Conservation (phyloP, 176 grass and related monocot species). For the Zizania latifolia region DNA sequence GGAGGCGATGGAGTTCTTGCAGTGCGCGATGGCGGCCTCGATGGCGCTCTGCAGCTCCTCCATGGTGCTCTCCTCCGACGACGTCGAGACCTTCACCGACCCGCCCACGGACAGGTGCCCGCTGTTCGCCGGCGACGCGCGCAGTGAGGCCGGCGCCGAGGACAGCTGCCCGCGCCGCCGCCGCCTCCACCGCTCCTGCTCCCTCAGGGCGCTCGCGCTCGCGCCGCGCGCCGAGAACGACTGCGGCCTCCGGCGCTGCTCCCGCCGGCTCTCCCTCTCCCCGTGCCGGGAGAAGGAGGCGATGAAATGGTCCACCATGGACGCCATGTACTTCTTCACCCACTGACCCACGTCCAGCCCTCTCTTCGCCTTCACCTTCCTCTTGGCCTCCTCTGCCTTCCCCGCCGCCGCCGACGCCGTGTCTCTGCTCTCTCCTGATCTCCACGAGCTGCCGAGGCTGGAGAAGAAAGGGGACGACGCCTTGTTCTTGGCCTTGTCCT, state of each 20-base stretch:
- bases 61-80: conserved; percentile 89
- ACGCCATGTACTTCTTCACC: conserved; percentile 57
- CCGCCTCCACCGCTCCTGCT: conserved; percentile 25
- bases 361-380: conserved; percentile 39
- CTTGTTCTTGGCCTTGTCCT: conserved; percentile 33
- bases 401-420: background rate
- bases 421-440: conserved; percentile 19
- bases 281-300: conserved; percentile 33
- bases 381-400: conserved; percentile 33
- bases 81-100: conserved; percentile 62
- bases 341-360: conserved; percentile 52
- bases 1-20: conserved; percentile 83
- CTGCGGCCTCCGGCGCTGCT: conserved; percentile 52
- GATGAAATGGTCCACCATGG: conserved; percentile 65
- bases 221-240: conserved; percentile 53
- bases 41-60: conserved; percentile 92
- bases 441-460: conserved; percentile 32
- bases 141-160: conserved; percentile 83
- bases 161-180: conserved; percentile 32
- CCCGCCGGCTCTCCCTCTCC: conserved; percentile 40
- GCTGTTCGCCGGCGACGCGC: conserved; percentile 70
- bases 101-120: conserved; percentile 68
- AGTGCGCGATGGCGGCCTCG: conserved; percentile 94
- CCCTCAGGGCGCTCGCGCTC: conserved; percentile 1
- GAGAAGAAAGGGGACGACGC: conserved; percentile 48